phyloP scores from a whole-genome alignment of 2,329 filamentous ascomycete genomes.

The Aspergillus sp. region DNA sequence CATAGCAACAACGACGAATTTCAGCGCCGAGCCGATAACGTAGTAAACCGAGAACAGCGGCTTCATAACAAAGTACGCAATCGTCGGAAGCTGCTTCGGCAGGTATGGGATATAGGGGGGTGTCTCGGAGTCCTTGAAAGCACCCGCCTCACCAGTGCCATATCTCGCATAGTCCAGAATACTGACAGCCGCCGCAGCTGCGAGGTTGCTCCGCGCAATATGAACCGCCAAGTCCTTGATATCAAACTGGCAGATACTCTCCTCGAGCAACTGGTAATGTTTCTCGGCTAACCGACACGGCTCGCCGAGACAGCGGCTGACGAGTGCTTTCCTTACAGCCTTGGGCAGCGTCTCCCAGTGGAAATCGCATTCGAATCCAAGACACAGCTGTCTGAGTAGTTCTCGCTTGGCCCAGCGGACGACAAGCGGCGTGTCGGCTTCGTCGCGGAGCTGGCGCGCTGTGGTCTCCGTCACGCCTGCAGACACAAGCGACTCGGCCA shows the following conservation, averaged over 20 bases:
- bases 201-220: constrained; percentile 51
- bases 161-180: constrained; percentile 33
- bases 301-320: constrained; percentile 48
- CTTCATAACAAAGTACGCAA: constrained; percentile 28
- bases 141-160: constrained; percentile 26
- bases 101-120: constrained; percentile 30
- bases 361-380: constrained; percentile 51
- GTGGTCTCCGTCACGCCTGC: constrained; percentile 36
- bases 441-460: constrained; percentile 33
- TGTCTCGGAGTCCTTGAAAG: constrained; percentile 26
- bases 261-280: constrained; percentile 47
- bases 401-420: constrained; percentile 45
- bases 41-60: constrained; percentile 46
- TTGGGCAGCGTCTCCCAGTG: constrained; percentile 53
- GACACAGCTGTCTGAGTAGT: constrained; percentile 48
- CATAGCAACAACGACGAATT: constrained; percentile 51
- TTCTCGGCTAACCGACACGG: constrained; percentile 40
- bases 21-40: constrained; percentile 43
- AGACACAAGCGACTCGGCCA: constrained; percentile 35
- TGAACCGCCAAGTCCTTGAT: constrained; percentile 42
- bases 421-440: constrained; percentile 39
- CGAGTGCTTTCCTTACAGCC: constrained; percentile 46
- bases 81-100: constrained; percentile 22
- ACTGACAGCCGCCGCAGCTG: constrained; percentile 39
- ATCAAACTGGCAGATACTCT: constrained; percentile 38